Percentiles rank a stretch among this genome's conserved stretches.
Evolutionary conservation across 169 alveolate species (phyloP).

Genomic region (Cystoisospora suis): DNA sequence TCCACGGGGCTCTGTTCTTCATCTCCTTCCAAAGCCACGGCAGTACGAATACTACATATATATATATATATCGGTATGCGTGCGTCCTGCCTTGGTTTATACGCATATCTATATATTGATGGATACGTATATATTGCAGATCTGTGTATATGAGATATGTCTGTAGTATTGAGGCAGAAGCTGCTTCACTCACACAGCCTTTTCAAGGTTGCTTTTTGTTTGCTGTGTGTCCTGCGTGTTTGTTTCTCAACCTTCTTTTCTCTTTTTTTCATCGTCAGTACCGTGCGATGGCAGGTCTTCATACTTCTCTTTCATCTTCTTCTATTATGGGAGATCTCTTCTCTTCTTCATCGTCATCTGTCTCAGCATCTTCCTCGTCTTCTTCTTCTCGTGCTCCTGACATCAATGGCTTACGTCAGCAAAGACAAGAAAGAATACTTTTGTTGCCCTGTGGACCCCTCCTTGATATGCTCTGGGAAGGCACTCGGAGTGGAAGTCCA

Average conservation of each 20-base stretch:
- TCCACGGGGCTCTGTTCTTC: not conserved
- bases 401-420: not conserved
- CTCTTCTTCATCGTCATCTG: not conserved
- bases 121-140: not conserved
- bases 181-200: not conserved
- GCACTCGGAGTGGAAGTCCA: conserved; percentile 55
- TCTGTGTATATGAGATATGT: not conserved
- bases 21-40: not conserved
- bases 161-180: not conserved
- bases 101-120: not conserved
- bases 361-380: not conserved
- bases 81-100: too few relatives aligned
- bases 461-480: conserved; percentile 54
- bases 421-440: not conserved
- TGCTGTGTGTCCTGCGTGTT: not conserved
- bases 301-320: not conserved
- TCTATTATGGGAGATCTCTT: not conserved
- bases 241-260: not conserved
- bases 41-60: not conserved
- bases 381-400: not conserved
- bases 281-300: not conserved
- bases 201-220: not conserved
- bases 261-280: not conserved
- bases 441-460: conserved; percentile 46
- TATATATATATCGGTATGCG: not conserved